These are phyloP conservation scores for Collybia sp. DNA, from an alignment of 768 basidiomycete species.

Conservation along the genomic window DNA sequence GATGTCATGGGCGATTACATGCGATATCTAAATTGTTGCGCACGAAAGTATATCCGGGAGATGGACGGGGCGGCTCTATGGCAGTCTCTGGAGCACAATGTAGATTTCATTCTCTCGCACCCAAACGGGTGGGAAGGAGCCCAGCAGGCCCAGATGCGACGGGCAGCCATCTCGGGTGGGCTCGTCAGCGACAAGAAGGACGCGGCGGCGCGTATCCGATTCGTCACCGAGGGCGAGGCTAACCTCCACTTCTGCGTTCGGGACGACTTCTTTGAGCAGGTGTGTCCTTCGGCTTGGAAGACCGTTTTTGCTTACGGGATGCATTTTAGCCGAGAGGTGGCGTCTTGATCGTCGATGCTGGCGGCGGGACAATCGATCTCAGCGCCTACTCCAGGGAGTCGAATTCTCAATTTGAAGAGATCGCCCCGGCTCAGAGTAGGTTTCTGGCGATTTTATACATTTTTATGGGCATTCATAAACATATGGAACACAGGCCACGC, in stretches of 20 bases:
- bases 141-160: slow-evolving; percentile 50
- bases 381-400: slow-evolving; percentile 39
- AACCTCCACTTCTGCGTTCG: slow-evolving; percentile 50
- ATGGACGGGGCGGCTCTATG: slow-evolving; percentile 28
- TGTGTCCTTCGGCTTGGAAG: no score
- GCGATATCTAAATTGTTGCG: slow-evolving; percentile 32
- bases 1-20: slow-evolving; percentile 41
- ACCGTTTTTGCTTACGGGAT: no score
- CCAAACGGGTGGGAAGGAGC: slow-evolving; percentile 62
- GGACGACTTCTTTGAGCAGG: slow-evolving; percentile 20
- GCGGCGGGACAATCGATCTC: slow-evolving; percentile 58
- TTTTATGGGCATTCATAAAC: not conserved
- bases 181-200: slow-evolving; percentile 34
- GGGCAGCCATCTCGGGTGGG: slow-evolving; percentile 43
- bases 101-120: slow-evolving; percentile 44
- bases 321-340: slow-evolving; percentile 34
- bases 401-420: slow-evolving; percentile 36
- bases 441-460: not conserved
- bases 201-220: slow-evolving; percentile 38
- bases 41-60: slow-evolving; percentile 31
- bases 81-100: slow-evolving; percentile 26
- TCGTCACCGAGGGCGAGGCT: slow-evolving; percentile 64
- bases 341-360: slow-evolving; percentile 52
- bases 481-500: slow-evolving; percentile 30
- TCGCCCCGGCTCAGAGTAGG: slow-evolving; percentile 38